Evolutionary conservation across 2,329 filamentous ascomycete species (phyloP), one percentile per base, ranked within the genome.

Genomic region (Colletotrichum lupini): DNA sequence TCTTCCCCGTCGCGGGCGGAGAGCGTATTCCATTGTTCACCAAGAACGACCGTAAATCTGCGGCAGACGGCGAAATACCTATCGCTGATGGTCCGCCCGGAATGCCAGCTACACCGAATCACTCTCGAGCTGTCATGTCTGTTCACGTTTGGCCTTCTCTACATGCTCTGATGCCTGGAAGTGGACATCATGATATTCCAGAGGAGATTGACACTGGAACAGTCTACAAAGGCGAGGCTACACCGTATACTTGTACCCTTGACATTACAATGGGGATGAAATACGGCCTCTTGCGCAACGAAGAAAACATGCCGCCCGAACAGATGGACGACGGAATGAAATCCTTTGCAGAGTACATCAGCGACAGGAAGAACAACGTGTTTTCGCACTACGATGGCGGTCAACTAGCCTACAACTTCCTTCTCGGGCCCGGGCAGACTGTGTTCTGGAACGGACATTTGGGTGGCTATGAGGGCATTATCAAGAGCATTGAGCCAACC

Each of bases 1-100:
- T 79, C 1, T 37, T 77, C 2, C 68, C 76, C 30, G 76, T 78
- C 8, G 52, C 69, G 0, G 76, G 77, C 5, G 77, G 77, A 19
- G 77, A 79, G 55, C 68, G 77, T 6, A 63, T 79, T 8, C 77
- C 77, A 3, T 74, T 79, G 28, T 78, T 78, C 46, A 74, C 73
- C 1, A 60, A 59, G 4, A 46, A 49, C 12, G 69, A 57, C 19
- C 71, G 67, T 2, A 59, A 73, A 2, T 19, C 26, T 4, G 67
- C 67, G 5, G 6, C 16, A 22, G 14, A 16, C 16, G 37, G 37
- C 37, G 19, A 42, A 16, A 42, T 42, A 42, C 14, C 37, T 16
- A 42, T 42, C 12, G 37, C 37, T 42, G 6, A 16, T 42, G 37
- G 37, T 1, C 67, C 59, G 5, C 59, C 67, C 0, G 67, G 67